Conservation (phyloP, 345 rosid genomes). For the Citrus hindsii region DNA sequence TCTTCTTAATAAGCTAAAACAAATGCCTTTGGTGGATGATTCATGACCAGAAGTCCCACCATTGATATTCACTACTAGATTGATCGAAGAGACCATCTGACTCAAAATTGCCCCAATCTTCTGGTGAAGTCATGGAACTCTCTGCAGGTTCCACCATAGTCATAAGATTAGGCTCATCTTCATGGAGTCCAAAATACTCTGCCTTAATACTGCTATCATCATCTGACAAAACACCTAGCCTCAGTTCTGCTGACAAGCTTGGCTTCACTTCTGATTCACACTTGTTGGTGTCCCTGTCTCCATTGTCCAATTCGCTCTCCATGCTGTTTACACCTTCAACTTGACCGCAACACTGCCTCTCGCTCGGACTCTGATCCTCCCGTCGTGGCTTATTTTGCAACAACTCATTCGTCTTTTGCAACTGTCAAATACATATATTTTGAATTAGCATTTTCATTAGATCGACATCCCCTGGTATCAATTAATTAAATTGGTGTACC, state of each 20-base stretch:
- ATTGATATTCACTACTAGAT: slow-evolving; percentile 44
- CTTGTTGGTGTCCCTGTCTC: slow-evolving; percentile 30
- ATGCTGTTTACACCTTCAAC: slow-evolving; percentile 20
- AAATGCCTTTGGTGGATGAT: not conserved
- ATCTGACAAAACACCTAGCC: slow-evolving; percentile 33
- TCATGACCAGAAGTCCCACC: slow-evolving; percentile 85
- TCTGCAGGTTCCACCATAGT: slow-evolving; percentile 55
- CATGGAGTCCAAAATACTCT: slow-evolving; percentile 50
- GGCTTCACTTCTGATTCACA: slow-evolving; percentile 34
- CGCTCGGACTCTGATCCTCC: not conserved
- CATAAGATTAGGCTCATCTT: slow-evolving; percentile 52
- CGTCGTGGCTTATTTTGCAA: slow-evolving; percentile 23
- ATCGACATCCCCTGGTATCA: too few relatives aligned
- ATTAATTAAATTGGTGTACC: too few relatives aligned
- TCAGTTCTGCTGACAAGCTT: slow-evolving; percentile 28
- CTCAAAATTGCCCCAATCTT: slow-evolving; percentile 66
- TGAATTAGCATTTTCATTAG: too few relatives aligned
- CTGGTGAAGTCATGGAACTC: slow-evolving; percentile 62
- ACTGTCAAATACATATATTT: slow-evolving; percentile 26
- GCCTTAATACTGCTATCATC: slow-evolving; percentile 47
- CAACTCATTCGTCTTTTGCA: slow-evolving; percentile 53
- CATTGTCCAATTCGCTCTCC: slow-evolving; percentile 46
- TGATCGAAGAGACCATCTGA: slow-evolving; percentile 55
- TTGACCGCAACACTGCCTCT: slow-evolving; percentile 27
- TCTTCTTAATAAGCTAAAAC: not conserved